phyloP scores from a whole-genome alignment of 805 yeast species.

The Hagleromyces aurorensis region DNA sequence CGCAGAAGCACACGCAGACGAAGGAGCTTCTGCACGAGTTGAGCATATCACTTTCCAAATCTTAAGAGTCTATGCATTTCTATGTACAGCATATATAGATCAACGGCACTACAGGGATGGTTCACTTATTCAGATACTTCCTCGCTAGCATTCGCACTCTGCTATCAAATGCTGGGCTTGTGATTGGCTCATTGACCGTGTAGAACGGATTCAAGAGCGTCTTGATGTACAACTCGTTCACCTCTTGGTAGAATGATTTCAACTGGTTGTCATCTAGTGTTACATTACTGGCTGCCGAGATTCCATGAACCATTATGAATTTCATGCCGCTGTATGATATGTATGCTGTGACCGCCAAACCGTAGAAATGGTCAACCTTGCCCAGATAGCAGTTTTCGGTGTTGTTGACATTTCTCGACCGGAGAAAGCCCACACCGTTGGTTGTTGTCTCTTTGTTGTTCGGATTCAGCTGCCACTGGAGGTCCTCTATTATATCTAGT shows the following conservation, averaged over 20 bases:
- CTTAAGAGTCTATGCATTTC: no score
- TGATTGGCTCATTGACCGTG: conserved; percentile 62
- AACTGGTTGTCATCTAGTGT: conserved; percentile 58
- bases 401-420: conserved; percentile 18
- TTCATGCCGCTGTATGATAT: conserved; percentile 84
- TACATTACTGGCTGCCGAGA: conserved; percentile 27
- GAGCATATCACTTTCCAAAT: no score
- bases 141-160: conserved; percentile 64
- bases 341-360: conserved; percentile 72
- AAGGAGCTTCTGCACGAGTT: no score
- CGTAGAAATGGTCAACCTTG: conserved; percentile 78
- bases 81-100: no score
- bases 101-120: no score
- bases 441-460: conserved; percentile 9
- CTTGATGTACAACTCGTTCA: conserved; percentile 83
- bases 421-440: conserved; percentile 19
- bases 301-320: conserved; percentile 62
- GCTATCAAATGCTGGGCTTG: conserved; percentile 66
- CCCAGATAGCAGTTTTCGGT: conserved; percentile 47
- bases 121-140: conserved; percentile 50
- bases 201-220: conserved; percentile 83
- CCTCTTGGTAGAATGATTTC: conserved; percentile 74
- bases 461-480: conserved; percentile 66
- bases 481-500: conserved; percentile 82
- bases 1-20: no score